These are phyloP conservation scores for Yamadazyma endophytica DNA, from an alignment of 805 yeast genomes.

Conservation along the genomic window DNA sequence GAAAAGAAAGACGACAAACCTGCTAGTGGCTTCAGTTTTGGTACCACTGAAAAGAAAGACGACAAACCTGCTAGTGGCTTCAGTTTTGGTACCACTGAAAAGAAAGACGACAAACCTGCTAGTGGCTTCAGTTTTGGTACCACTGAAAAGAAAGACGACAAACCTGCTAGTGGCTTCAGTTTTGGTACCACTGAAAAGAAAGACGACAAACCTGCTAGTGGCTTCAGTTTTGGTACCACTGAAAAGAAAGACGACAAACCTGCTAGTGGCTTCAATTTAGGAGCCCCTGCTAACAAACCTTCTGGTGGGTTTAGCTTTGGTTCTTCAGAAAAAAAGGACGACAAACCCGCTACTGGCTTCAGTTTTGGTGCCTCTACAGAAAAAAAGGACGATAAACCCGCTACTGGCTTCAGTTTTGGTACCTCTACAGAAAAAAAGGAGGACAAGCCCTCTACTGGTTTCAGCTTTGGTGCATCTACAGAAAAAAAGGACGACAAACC, in stretches of 20 bases:
- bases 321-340: slow-evolving; percentile 12
- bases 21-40: slow-evolving; percentile 18
- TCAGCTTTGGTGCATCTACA: slow-evolving; percentile 13
- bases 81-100: slow-evolving; percentile 20
- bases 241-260: slow-evolving; percentile 15
- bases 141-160: slow-evolving; percentile 13
- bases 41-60: slow-evolving; percentile 18
- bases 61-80: slow-evolving; percentile 16
- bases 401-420: slow-evolving; percentile 19
- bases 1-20: slow-evolving; percentile 7
- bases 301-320: slow-evolving; percentile 17
- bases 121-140: slow-evolving; percentile 21
- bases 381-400: slow-evolving; percentile 11
- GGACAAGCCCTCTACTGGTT: slow-evolving; percentile 11
- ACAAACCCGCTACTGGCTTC: slow-evolving; percentile 7
- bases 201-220: slow-evolving; percentile 12
- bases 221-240: slow-evolving; percentile 19
- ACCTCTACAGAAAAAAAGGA: slow-evolving; percentile 17
- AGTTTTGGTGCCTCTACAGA: slow-evolving; percentile 6
- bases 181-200: slow-evolving; percentile 10
- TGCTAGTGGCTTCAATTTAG: slow-evolving; percentile 19
- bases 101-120: slow-evolving; percentile 17
- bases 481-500: slow-evolving; percentile 16
- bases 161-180: slow-evolving; percentile 13
- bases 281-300: slow-evolving; percentile 10